phyloP scores from a whole-genome alignment of 2,329 filamentous ascomycete species.

The Zelopaecilomyces penicillatus region DNA sequence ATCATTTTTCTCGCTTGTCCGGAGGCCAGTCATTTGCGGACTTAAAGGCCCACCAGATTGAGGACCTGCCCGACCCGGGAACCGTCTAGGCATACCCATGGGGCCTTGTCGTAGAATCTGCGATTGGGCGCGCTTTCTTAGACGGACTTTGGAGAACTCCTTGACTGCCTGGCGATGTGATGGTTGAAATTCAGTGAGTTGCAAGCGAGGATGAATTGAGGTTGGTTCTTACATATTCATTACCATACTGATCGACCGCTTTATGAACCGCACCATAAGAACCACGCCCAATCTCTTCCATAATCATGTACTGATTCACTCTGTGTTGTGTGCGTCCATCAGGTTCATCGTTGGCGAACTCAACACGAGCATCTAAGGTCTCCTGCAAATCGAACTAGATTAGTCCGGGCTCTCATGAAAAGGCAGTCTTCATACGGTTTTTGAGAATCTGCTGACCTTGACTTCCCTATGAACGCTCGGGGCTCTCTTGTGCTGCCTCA shows the following conservation, averaged over 20 bases:
- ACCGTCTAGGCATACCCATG: constrained; percentile 22
- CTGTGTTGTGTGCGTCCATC: constrained; percentile 74
- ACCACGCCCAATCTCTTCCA: constrained; percentile 91
- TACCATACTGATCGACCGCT: constrained; percentile 80
- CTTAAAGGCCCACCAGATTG: constrained; percentile 12
- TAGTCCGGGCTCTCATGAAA: background rate
- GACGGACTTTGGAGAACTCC: constrained; percentile 88
- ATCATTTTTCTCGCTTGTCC: constrained; percentile 52
- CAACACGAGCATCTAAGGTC: constrained; percentile 81
- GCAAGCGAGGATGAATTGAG: background rate
- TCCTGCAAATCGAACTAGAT: constrained; percentile 45
- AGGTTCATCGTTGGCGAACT: constrained; percentile 76
- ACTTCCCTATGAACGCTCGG: constrained; percentile 50
- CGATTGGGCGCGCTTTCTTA: constrained; percentile 85
- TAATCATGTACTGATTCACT: constrained; percentile 92
- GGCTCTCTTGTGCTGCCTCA: constrained; percentile 50
- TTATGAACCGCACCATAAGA: constrained; percentile 92
- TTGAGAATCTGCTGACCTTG: constrained; percentile 36
- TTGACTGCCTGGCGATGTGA: constrained; percentile 66
- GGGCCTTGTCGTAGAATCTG: constrained; percentile 60
- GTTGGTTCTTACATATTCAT: constrained; percentile 69
- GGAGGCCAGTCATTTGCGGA: constrained; percentile 19
- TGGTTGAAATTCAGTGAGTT: constrained; percentile 11
- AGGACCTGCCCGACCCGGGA: constrained; percentile 13
- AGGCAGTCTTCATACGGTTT: background rate